Evolutionary conservation across 306 rosid genomes (phyloP).

Genomic region (Leucaena leucocephala): DNA sequence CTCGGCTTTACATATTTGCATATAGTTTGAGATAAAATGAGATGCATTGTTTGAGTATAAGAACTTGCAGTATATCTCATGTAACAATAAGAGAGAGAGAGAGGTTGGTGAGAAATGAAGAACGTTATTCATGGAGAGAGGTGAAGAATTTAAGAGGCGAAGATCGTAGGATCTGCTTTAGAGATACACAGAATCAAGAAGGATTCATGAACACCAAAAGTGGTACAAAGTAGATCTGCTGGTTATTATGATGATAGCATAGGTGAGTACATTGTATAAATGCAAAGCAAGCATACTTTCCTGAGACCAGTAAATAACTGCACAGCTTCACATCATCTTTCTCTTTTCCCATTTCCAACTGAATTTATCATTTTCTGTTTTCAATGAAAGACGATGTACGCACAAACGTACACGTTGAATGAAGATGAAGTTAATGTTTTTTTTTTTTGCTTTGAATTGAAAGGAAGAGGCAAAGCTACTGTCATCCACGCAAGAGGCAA

Average conservation of each 20-base stretch:
- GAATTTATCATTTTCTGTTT: too few species aligned
- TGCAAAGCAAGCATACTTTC: not conserved
- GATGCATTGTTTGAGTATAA: too few species aligned
- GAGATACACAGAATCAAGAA: slow-evolving; percentile 27
- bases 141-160: not conserved
- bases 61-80: too few species aligned
- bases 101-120: not conserved
- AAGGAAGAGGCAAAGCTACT: not conserved
- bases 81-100: not conserved
- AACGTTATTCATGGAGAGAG: not conserved
- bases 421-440: not conserved
- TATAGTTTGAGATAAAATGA: too few species aligned
- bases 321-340: not conserved
- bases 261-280: not conserved
- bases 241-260: not conserved
- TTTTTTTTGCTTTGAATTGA: slow-evolving; percentile 8
- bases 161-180: not conserved
- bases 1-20: too few species aligned
- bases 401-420: not conserved
- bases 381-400: too few species aligned
- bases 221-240: not conserved
- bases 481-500: slow-evolving; percentile 15
- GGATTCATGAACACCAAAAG: not conserved
- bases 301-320: not conserved
- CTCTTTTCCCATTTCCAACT: not conserved